phyloP scores from a whole-genome alignment of 2,329 filamentous ascomycete genomes.

The Helicocarpus griseus region DNA sequence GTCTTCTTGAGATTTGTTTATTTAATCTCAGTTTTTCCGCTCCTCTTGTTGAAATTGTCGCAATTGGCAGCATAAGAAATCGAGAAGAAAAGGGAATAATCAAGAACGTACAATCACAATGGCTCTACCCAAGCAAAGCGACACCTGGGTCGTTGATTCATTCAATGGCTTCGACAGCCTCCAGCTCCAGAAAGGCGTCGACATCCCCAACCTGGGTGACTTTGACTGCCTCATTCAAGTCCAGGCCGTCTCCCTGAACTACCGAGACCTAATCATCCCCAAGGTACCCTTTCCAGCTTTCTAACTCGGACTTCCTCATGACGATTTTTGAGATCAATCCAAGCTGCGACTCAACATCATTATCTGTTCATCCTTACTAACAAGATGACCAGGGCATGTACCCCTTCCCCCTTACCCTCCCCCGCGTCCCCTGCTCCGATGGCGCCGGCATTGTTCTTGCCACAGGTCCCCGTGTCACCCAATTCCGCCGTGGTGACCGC shows the following conservation, averaged over 20 bases:
- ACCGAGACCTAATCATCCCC: slow-evolving; percentile 40
- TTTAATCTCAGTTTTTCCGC: not conserved
- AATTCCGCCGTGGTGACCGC: slow-evolving; percentile 49
- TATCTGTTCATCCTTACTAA: not conserved
- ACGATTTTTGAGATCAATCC: not conserved
- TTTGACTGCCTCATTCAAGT: slow-evolving; percentile 63
- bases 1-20: too few relatives aligned
- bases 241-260: slow-evolving; percentile 41
- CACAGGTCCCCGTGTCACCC: slow-evolving; percentile 46
- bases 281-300: slow-evolving; percentile 19
- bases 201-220: slow-evolving; percentile 43
- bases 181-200: not conserved
- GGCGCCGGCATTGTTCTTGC: slow-evolving; percentile 39
- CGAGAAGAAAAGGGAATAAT: not conserved
- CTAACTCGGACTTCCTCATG: not conserved
- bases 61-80: not conserved
- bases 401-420: slow-evolving; percentile 33
- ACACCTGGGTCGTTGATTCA: not conserved
- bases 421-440: slow-evolving; percentile 34
- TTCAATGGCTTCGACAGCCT: slow-evolving; percentile 5
- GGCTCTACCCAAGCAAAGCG: not conserved
- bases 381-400: slow-evolving; percentile 28
- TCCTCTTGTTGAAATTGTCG: not conserved
- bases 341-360: not conserved
- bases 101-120: not conserved